Conservation (phyloP, 805 yeast genomes). For the Brettanomyces nanus region DNA sequence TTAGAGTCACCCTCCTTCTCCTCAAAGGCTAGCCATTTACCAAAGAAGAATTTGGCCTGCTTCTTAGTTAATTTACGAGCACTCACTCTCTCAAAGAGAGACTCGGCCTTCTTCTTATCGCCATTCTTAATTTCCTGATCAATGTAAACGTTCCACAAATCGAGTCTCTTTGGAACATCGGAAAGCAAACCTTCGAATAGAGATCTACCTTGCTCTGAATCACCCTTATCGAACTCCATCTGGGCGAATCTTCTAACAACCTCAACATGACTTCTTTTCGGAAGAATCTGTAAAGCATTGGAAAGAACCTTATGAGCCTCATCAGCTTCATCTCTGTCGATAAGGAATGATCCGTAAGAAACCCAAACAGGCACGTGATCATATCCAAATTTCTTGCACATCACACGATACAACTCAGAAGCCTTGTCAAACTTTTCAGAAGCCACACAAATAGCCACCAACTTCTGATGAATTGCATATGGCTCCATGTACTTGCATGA, state of each 20-base stretch:
- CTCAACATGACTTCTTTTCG: conserved; percentile 68
- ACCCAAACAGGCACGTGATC: conserved; percentile 70
- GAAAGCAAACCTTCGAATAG: conserved; percentile 86
- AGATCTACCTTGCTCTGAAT: conserved; percentile 89
- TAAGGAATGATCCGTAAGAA: conserved; percentile 65
- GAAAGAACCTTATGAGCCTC: conserved; percentile 70
- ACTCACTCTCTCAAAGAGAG: conserved; percentile 74
- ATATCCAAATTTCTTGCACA: conserved; percentile 74
- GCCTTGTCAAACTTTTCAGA: conserved; percentile 70
- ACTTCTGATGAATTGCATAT: conserved; percentile 66
- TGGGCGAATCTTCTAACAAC: conserved; percentile 84
- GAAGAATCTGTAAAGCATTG: conserved; percentile 60
- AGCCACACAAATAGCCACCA: conserved; percentile 65
- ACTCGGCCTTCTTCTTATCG: conserved; percentile 62
- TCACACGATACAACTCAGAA: conserved; percentile 52
- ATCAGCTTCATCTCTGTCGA: conserved; percentile 48
- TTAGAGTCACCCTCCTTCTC: conserved; percentile 60
- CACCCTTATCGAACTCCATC: conserved; percentile 80
- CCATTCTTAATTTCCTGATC: conserved; percentile 81
- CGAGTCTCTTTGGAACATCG: conserved; percentile 87
- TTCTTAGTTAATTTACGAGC: conserved; percentile 63
- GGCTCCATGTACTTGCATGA: conserved; percentile 92
- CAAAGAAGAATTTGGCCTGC: conserved; percentile 92
- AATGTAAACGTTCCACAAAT: conserved; percentile 89
- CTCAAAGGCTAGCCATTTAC: conserved; percentile 82